Percentiles rank a stretch among this genome's conserved stretches.
These are phyloP conservation scores for Solanum microdontum DNA, from an alignment of 257 asterid species.

Conservation along the genomic window DNA sequence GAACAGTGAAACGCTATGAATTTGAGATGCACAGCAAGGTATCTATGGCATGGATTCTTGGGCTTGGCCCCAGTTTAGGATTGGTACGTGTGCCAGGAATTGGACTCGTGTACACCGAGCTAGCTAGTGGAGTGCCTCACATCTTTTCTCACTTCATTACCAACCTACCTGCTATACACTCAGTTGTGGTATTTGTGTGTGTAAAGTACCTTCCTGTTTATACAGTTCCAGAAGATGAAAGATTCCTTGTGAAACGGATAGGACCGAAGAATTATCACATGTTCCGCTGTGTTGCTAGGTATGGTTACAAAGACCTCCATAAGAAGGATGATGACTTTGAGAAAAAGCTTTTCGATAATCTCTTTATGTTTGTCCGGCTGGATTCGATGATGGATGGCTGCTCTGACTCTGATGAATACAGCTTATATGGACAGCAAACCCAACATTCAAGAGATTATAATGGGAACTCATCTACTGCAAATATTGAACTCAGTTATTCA, in stretches of 20 bases:
- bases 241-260: slow-evolving; percentile 43
- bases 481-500: slow-evolving; percentile 1
- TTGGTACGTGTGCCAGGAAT: slow-evolving; percentile 96
- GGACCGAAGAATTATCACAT: slow-evolving; percentile 60
- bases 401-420: slow-evolving; percentile 11
- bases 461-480: not conserved
- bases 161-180: slow-evolving; percentile 85
- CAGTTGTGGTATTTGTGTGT: slow-evolving; percentile 59
- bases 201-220: slow-evolving; percentile 49
- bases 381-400: slow-evolving; percentile 11
- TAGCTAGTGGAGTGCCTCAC: slow-evolving; percentile 90
- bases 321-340: slow-evolving; percentile 11
- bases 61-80: slow-evolving; percentile 93
- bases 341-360: slow-evolving; percentile 8
- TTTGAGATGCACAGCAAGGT: slow-evolving; percentile 96
- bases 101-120: slow-evolving; percentile 95
- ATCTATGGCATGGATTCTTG: slow-evolving; percentile 91
- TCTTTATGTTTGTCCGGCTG: slow-evolving; percentile 11
- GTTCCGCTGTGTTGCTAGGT: slow-evolving; percentile 48
- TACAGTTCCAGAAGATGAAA: slow-evolving; percentile 37
- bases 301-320: slow-evolving; percentile 53
- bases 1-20: slow-evolving; percentile 75
- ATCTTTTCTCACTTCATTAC: slow-evolving; percentile 96
- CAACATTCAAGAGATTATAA: slow-evolving; percentile 6
- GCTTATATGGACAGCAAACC: slow-evolving; percentile 10